phyloP scores from a whole-genome alignment of 2,329 filamentous ascomycete genomes.

The Talaromyces sp. region DNA sequence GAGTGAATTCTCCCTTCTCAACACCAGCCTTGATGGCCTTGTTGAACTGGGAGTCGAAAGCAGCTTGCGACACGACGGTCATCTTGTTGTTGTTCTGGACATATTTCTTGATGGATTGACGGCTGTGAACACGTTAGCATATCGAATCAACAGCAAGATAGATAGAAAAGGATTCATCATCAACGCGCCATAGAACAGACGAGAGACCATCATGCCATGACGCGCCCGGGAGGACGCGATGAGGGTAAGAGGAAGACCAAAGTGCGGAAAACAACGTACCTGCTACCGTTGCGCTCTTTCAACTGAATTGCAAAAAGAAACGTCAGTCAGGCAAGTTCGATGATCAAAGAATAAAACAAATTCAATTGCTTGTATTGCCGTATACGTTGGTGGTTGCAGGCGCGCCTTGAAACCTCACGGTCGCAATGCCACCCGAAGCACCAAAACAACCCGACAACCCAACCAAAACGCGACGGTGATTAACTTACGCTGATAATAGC shows the following conservation, averaged over 20 bases:
- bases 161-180: neutral
- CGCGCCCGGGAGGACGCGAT: slow-evolving; percentile 14
- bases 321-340: neutral
- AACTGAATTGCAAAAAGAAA: slow-evolving; percentile 48
- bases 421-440: slow-evolving; percentile 20
- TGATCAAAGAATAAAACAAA: neutral
- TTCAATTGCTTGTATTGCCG: neutral
- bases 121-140: slow-evolving; percentile 45
- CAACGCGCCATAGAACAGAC: slow-evolving; percentile 1
- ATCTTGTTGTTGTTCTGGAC: slow-evolving; percentile 68
- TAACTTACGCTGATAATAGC: slow-evolving; percentile 66
- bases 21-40: slow-evolving; percentile 76
- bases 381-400: slow-evolving; percentile 14
- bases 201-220: slow-evolving; percentile 20
- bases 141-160: neutral
- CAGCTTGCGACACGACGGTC: slow-evolving; percentile 50
- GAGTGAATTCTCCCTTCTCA: slow-evolving; percentile 79
- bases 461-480: slow-evolving; percentile 45
- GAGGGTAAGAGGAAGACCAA: neutral
- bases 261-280: slow-evolving; percentile 50
- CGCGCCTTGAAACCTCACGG: slow-evolving; percentile 27
- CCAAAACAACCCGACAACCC: slow-evolving; percentile 9
- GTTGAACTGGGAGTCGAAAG: slow-evolving; percentile 77
- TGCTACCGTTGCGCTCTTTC: slow-evolving; percentile 67
- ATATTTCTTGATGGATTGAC: slow-evolving; percentile 72